phyloP scores from a whole-genome alignment of 495 filamentous ascomycete genomes.

The Penicillium longicatenatum region DNA sequence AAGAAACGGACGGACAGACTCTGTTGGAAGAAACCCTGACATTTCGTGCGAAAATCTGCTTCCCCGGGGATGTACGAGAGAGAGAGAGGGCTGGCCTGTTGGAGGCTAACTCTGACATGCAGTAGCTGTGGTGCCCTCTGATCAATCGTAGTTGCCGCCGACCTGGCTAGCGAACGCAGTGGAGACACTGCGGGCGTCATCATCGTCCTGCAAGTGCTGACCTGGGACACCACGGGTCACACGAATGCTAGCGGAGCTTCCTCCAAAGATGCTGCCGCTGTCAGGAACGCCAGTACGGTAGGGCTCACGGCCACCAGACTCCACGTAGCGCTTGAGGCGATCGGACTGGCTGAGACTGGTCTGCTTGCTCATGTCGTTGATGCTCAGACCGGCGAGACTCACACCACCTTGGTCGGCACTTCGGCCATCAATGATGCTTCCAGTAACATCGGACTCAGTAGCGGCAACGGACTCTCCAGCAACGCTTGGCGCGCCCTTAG shows the following conservation, averaged over 20 bases:
- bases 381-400: slow-evolving; percentile 76
- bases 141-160: slow-evolving; percentile 89
- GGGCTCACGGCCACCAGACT: slow-evolving; percentile 64
- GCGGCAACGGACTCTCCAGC: slow-evolving; percentile 89
- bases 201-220: slow-evolving; percentile 62
- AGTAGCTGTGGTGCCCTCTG: slow-evolving; percentile 9
- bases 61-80: slow-evolving; percentile 13
- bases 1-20: slow-evolving; percentile 29
- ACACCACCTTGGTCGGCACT: slow-evolving; percentile 81
- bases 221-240: slow-evolving; percentile 52
- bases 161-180: slow-evolving; percentile 96
- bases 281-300: slow-evolving; percentile 51
- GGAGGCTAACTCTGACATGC: slow-evolving; percentile 19
- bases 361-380: slow-evolving; percentile 75
- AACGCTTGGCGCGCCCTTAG: slow-evolving; percentile 70
- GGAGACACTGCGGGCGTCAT: slow-evolving; percentile 92
- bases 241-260: slow-evolving; percentile 65
- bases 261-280: slow-evolving; percentile 71
- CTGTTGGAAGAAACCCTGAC: slow-evolving; percentile 26
- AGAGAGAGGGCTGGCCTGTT: slow-evolving; percentile 20
- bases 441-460: slow-evolving; percentile 81
- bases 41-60: slow-evolving; percentile 26
- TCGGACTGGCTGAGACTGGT: slow-evolving; percentile 84
- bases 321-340: slow-evolving; percentile 84
- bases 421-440: slow-evolving; percentile 69